Evolutionary conservation across 140 eudicot species (phyloP).

Genomic region (Ambrosia hybrid): DNA sequence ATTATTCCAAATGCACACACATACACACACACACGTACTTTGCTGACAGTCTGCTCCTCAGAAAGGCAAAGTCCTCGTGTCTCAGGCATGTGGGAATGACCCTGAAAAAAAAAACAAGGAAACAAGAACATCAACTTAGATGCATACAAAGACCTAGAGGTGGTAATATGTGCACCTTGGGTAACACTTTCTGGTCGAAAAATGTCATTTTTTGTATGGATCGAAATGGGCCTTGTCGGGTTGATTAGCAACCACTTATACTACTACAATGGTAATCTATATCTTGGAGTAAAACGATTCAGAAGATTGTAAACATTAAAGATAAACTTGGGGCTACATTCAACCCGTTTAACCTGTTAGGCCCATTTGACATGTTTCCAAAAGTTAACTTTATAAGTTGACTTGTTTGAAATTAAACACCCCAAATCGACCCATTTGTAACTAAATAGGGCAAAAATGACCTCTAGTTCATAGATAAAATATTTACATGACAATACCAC

Average conservation of each 20-base stretch:
- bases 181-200: neutral
- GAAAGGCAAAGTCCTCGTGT: conserved; percentile 75
- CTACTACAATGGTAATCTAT: too few species aligned
- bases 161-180: neutral
- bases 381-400: neutral
- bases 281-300: too few species aligned
- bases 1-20: neutral
- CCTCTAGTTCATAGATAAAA: too few species aligned
- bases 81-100: conserved; percentile 84
- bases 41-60: conserved; percentile 77
- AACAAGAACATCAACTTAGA: neutral
- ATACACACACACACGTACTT: conserved; percentile 41
- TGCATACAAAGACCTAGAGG: neutral
- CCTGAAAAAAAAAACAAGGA: conserved; percentile 36
- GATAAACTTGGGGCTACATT: neutral
- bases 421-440: neutral
- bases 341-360: neutral
- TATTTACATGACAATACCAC: neutral
- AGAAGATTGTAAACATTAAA: neutral
- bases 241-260: neutral
- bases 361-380: neutral
- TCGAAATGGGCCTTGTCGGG: neutral
- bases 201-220: neutral
- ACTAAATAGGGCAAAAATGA: neutral
- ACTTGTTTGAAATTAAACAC: neutral